Base-by-base conservation (phyloP, 1,139 yeast species). In the Magnusiomyces sp. region DNA sequence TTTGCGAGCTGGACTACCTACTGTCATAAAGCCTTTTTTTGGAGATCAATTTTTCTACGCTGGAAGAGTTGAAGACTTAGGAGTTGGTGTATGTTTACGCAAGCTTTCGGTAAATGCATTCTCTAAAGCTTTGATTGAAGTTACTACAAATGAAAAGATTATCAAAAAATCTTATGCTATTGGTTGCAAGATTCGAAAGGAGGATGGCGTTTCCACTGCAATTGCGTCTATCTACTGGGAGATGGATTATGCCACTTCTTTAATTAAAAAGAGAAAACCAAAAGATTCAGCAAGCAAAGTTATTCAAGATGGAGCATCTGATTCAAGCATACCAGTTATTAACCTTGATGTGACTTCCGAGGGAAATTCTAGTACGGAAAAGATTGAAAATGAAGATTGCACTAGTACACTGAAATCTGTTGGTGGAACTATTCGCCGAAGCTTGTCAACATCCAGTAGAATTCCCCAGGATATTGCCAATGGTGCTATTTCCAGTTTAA, bases 1-100 rank as follows among this genome's bases (percentile, higher is more conserved):
- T 2, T 65, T 90, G 50, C 70, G 92, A 54, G 85, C 88, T 9
- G 98, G 97, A 0, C 64, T 85, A 33, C 97, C 97, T 0, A 87
- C 95, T 0, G 77, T 90, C 40, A 81, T 90, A 58, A 90, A 90
- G 64, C 97, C 98, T 1, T 90, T 92, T 62, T 90, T 90, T 66
- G 98, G 97, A 0, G 98, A 90, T 65, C 98, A 90, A 65, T 89
- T 86, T 64, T 90, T 90, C 64, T 90, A 86, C 65, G 96, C 95
- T 0, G 72, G 77, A 29, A 73, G 97, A 53, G 81, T 92, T 5
- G 95, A 88, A 59, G 97, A 89, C 55, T 71, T 87, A 47, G 96
- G 96, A 0, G 94, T 79, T n/a, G 98, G 98, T 3, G 59, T 89
- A 6, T 75, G 78, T 1, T 67, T 90, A 55, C 78, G 74, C 62